Percentiles rank a stretch among this genome's conserved stretches.
phyloP scores from a whole-genome alignment of 805 yeast genomes.

The Lipomyces anomalus region DNA sequence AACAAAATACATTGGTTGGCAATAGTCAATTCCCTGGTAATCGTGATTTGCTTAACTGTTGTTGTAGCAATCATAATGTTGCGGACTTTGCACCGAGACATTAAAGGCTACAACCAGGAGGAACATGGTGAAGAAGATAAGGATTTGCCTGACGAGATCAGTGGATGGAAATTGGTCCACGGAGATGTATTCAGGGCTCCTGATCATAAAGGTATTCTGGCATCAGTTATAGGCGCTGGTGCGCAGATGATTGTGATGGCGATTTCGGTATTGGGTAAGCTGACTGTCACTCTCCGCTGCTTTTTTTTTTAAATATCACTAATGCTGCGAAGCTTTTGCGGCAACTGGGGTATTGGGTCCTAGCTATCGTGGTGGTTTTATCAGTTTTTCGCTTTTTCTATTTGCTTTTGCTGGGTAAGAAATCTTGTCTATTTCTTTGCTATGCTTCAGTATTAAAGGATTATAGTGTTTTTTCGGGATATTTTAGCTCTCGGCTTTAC shows the following conservation, averaged over 20 bases:
- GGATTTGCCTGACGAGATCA: conserved; percentile 25
- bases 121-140: conserved; percentile 24
- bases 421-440: too few relatives aligned
- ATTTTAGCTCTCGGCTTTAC: conserved; percentile 57
- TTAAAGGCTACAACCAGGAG: conserved; percentile 36
- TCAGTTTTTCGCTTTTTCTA: conserved; percentile 53
- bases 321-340: conserved; percentile 45
- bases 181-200: conserved; percentile 55
- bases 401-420: conserved; percentile 58
- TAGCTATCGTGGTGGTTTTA: conserved; percentile 59
- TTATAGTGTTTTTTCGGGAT: conserved; percentile 55
- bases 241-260: conserved; percentile 60
- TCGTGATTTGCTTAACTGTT: conserved; percentile 55
- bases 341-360: conserved; percentile 53
- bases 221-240: conserved; percentile 65
- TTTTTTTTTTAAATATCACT: neutral
- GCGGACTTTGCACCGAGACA: conserved; percentile 49
- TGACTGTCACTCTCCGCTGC: neutral
- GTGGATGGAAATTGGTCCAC: conserved; percentile 51
- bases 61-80: conserved; percentile 61
- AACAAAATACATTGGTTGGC: conserved; percentile 72
- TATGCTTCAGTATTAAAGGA: neutral
- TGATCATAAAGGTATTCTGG: conserved; percentile 41
- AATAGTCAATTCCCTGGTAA: conserved; percentile 61
- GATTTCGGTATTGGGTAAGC: conserved; percentile 44